phyloP scores from a whole-genome alignment of 306 rosid genomes.

The Alnus rubra region DNA sequence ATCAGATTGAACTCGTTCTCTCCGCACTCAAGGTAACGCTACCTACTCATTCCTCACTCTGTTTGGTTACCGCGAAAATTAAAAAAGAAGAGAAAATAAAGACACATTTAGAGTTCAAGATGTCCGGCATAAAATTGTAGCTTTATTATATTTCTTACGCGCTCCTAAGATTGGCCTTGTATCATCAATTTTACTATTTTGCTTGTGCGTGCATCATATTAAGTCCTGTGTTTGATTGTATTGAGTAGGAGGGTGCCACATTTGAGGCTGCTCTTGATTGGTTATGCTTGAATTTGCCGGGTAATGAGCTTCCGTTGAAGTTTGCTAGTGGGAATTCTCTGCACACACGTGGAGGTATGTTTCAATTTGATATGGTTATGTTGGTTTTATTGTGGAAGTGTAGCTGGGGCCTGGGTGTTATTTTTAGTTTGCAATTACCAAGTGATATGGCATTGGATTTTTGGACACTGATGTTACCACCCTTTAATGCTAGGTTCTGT shows the following conservation, averaged over 20 bases:
- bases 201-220: neutral
- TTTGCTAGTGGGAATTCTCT: conserved; percentile 66
- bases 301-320: conserved; percentile 85
- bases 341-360: conserved; percentile 54
- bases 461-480: conserved; percentile 10
- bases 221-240: conserved; percentile 17
- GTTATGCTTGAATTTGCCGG: conserved; percentile 87
- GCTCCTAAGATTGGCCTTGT: neutral
- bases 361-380: conserved; percentile 3
- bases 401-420: neutral
- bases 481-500: conserved; percentile 54
- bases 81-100: neutral
- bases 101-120: neutral
- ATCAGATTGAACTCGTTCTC: conserved; percentile 83
- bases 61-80: conserved; percentile 18
- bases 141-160: neutral
- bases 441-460: neutral
- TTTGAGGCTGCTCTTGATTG: conserved; percentile 93
- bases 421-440: neutral
- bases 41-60: neutral
- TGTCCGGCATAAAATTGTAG: neutral
- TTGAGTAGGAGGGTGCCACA: conserved; percentile 75
- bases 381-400: neutral
- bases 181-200: conserved; percentile 5
- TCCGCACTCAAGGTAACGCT: conserved; percentile 65